Conservation (phyloP, 306 rosid genomes). For the Cercis canadensis region DNA sequence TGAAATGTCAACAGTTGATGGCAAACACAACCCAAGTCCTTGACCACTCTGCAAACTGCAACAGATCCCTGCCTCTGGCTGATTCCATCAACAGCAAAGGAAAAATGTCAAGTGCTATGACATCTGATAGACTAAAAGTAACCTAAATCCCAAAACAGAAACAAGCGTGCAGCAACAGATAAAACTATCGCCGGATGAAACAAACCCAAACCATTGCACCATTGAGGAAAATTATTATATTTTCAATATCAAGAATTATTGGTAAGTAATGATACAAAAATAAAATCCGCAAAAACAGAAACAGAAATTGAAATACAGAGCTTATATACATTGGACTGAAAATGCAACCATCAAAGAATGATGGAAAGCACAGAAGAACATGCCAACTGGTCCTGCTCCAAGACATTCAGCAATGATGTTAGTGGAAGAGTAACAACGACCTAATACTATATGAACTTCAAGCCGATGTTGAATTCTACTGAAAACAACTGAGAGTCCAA, state of each 20-base stretch:
- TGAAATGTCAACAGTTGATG: too few species aligned
- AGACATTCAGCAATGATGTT: constrained; percentile 33
- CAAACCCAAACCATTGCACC: not conserved
- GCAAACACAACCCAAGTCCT: too few species aligned
- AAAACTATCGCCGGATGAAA: too few species aligned
- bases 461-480: constrained; percentile 13
- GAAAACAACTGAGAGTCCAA: constrained; percentile 11
- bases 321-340: constrained; percentile 49
- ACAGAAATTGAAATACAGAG: constrained; percentile 9
- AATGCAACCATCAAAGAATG: constrained; percentile 56
- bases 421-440: constrained; percentile 7
- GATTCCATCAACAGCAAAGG: too few species aligned
- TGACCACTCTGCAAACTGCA: too few species aligned
- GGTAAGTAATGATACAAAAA: constrained; percentile 28
- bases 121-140: too few species aligned
- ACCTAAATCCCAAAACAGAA: too few species aligned
- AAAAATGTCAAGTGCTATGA: too few species aligned
- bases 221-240: too few species aligned
- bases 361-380: constrained; percentile 31
- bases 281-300: not conserved
- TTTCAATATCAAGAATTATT: not conserved
- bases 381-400: constrained; percentile 31
- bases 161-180: too few species aligned
- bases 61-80: too few species aligned
- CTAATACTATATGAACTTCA: constrained; percentile 15